These are phyloP conservation scores for Cadophora luteo-olivacea DNA, from an alignment of 2,329 filamentous ascomycete species.

Conservation along the genomic window DNA sequence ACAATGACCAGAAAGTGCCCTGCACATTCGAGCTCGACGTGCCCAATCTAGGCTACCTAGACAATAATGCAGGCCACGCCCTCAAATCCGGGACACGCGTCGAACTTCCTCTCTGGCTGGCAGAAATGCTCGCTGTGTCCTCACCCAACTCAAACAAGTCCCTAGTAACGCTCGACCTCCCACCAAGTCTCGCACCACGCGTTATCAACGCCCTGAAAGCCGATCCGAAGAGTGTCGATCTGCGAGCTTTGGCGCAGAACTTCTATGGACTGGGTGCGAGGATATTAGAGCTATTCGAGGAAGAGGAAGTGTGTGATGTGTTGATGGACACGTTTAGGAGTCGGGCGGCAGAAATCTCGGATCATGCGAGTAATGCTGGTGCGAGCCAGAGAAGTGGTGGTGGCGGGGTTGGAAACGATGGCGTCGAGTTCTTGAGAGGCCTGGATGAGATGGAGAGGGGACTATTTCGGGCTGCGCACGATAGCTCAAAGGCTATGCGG, in stretches of 20 bases:
- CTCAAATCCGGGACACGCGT: constrained; percentile 84
- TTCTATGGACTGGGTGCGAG: constrained; percentile 87
- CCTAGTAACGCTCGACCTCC: constrained; percentile 82
- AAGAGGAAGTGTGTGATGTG: constrained; percentile 79
- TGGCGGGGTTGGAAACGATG: constrained; percentile 74
- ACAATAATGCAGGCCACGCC: constrained; percentile 74
- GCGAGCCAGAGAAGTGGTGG: constrained; percentile 73
- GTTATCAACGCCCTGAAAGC: constrained; percentile 92
- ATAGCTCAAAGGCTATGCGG: constrained; percentile 72
- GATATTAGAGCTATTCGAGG: constrained; percentile 90
- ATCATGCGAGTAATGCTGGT: constrained; percentile 87
- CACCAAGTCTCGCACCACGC: constrained; percentile 75
- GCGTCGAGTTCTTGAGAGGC: constrained; percentile 83
- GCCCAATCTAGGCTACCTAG: constrained; percentile 85
- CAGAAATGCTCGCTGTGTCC: constrained; percentile 86
- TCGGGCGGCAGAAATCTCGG: constrained; percentile 80
- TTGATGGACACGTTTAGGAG: constrained; percentile 80
- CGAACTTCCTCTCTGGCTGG: constrained; percentile 90
- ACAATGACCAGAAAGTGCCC: constrained; percentile 77
- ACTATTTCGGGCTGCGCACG: constrained; percentile 76
- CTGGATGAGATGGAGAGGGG: constrained; percentile 89
- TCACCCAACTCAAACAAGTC: constrained; percentile 55
- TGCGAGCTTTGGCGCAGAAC: constrained; percentile 82
- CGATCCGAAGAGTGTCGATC: constrained; percentile 82
- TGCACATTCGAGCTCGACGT: constrained; percentile 94